phyloP scores from a whole-genome alignment of 108 stramenopile species.

The Asterionellopsis glacialis region DNA sequence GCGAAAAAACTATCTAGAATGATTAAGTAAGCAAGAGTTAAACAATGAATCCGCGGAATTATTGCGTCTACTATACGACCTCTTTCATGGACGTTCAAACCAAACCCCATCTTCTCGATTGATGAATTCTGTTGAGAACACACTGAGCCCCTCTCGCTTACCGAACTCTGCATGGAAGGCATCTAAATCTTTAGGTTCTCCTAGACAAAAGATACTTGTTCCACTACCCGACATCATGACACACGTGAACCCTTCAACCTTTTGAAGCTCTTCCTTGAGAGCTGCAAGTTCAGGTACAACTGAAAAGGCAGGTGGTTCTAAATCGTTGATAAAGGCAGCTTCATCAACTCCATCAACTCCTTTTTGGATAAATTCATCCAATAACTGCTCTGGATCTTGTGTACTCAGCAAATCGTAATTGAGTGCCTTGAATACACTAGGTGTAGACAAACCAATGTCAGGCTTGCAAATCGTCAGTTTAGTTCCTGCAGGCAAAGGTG shows the following conservation, averaged over 20 bases:
- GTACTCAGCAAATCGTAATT: conserved; percentile 74
- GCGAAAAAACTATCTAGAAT: neutral
- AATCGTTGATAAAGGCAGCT: conserved; percentile 66
- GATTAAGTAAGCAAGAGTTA: neutral
- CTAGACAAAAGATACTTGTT: conserved; percentile 82
- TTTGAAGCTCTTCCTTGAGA: conserved; percentile 52
- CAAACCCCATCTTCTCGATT: conserved; percentile 31
- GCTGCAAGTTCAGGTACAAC: conserved; percentile 60
- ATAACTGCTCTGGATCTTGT: conserved; percentile 59
- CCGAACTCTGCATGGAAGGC: conserved; percentile 55
- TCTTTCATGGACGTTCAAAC: conserved; percentile 25
- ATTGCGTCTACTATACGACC: too few relatives aligned
- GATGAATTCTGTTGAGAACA: conserved; percentile 67
- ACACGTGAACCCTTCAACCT: conserved; percentile 66
- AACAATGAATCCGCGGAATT: too few relatives aligned
- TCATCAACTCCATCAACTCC: conserved; percentile 49
- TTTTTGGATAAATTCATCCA: conserved; percentile 50
- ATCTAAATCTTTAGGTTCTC: conserved; percentile 58
- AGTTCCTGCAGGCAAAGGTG: conserved; percentile 63
- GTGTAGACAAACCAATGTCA: conserved; percentile 86
- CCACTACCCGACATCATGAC: conserved; percentile 88
- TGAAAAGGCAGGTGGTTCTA: conserved; percentile 78
- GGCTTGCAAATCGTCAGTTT: conserved; percentile 85
- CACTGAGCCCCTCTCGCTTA: conserved; percentile 45
- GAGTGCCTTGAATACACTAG: conserved; percentile 85